Percentiles rank a stretch among this genome's conserved stretches.
phyloP scores from a whole-genome alignment of 2,329 filamentous ascomycete species.

The Tolypocladium pustulatum region DNA sequence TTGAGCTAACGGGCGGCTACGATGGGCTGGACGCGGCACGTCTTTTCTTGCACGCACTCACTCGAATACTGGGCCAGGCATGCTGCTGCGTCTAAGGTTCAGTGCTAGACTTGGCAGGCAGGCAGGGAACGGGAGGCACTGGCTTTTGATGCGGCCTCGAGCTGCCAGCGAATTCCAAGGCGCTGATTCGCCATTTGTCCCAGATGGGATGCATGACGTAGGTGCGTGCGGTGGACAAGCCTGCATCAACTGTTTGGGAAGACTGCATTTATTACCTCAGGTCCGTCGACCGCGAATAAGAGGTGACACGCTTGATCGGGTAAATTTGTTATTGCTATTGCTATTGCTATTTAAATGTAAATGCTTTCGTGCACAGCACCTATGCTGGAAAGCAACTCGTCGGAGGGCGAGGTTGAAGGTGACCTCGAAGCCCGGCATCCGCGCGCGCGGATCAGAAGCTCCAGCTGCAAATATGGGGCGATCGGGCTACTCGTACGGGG shows the following conservation, averaged over 20 bases:
- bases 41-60: neutral
- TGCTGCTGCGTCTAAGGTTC: neutral
- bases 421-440: neutral
- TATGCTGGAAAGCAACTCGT: neutral
- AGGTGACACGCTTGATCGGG: neutral
- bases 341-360: too few relatives aligned
- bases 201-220: slow-evolving; percentile 5
- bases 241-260: neutral
- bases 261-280: neutral
- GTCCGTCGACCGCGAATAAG: neutral
- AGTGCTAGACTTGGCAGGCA: neutral
- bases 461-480: neutral
- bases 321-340: too few relatives aligned
- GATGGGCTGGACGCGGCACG: slow-evolving; percentile 1
- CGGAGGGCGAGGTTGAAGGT: neutral
- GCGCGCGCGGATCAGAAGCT: neutral
- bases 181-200: slow-evolving; percentile 3
- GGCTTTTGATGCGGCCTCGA: neutral
- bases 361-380: neutral
- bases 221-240: neutral
- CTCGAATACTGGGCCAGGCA: too few relatives aligned
- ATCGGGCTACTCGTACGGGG: neutral
- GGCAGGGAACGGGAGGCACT: neutral
- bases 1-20: neutral
- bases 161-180: neutral